Evolutionary conservation across 2,329 filamentous ascomycete genomes (phyloP), one percentile per base, ranked within the genome.

Genomic region (Penicillium frequentans): DNA sequence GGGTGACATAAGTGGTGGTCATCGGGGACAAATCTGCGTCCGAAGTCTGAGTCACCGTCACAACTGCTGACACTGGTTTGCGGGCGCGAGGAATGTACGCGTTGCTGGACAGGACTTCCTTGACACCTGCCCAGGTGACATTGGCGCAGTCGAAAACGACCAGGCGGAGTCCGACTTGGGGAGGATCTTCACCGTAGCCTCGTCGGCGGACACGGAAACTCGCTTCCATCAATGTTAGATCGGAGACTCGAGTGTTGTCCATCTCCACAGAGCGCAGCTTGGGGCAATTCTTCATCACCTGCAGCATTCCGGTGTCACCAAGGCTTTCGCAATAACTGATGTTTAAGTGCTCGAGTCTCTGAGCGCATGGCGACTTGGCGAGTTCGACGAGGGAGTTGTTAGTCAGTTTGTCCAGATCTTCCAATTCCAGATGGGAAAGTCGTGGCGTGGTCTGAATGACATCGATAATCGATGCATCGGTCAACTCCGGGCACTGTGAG

Each of bases 171-270:
- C 90, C 90, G 16, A 90, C 72, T 37, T 75, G 74, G 3, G 87
- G 86, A 4, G 73, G 64, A 5, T 73, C 66, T 10, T 75, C 74
- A n/a, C 77, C 73, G 59, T 81, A 81, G 29, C 80, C 84, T 43
- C 91, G 89, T 52, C 81, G 80, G 55, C 87, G 86, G 16, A 96
- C 84, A 78, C 90, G 90, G n/a, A 85, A 80, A 9, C 92, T 90
- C 2, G 93, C 91, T 78, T 97, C 93, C 55, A 88, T 85, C 10
- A 98, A 85, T 5, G 90, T 87, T 1, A 96, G 83, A 68, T 98
- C 91, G 16, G 91, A 93, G 61, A 96, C 86, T 47, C 90, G 87
- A 0, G 93, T 98, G 73, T 98, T 98, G 77, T 99, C 95, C 81
- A 98, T 87, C 52, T 96, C 90, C 14, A 96, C 78, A 29, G 82